Percentiles rank a stretch among this genome's conserved stretches.
These are phyloP conservation scores for Chenopodium quinoa DNA, from an alignment of 148 eudicot genomes.

Conservation along the genomic window DNA sequence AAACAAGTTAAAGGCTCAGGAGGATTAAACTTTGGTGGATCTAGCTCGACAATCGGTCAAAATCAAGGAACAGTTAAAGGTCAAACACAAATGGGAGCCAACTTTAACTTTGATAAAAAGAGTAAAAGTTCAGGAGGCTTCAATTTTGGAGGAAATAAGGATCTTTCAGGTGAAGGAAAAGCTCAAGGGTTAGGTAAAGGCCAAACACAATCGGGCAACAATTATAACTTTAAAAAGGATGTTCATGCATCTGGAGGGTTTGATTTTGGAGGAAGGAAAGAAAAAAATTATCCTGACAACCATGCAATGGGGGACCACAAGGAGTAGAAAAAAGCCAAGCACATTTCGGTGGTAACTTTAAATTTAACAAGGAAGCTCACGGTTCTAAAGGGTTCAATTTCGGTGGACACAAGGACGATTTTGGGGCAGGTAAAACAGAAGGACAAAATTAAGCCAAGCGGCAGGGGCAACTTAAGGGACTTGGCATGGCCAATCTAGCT, in stretches of 20 bases:
- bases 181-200: not conserved
- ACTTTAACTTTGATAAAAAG: not conserved
- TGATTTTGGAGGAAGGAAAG: no score
- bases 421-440: no score
- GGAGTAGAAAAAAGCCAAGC: no score
- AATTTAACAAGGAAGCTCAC: not conserved
- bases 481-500: no score
- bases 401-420: no score
- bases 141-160: not conserved
- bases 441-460: not conserved
- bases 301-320: no score
- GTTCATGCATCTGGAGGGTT: no score
- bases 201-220: not conserved
- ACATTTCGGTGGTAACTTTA: not conserved
- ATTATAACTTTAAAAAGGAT: not conserved
- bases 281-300: no score
- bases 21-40: not conserved
- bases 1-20: conserved; percentile 7
- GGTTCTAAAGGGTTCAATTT: not conserved
- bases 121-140: not conserved
- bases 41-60: not conserved
- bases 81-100: not conserved
- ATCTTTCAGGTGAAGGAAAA: not conserved
- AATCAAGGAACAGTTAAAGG: not conserved
- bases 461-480: not conserved